A percentile compares a stretch with the other conserved stretches of the same genome.
Conservation (phyloP, 129 eudicot species). For the Flaveria linearis region DNA sequence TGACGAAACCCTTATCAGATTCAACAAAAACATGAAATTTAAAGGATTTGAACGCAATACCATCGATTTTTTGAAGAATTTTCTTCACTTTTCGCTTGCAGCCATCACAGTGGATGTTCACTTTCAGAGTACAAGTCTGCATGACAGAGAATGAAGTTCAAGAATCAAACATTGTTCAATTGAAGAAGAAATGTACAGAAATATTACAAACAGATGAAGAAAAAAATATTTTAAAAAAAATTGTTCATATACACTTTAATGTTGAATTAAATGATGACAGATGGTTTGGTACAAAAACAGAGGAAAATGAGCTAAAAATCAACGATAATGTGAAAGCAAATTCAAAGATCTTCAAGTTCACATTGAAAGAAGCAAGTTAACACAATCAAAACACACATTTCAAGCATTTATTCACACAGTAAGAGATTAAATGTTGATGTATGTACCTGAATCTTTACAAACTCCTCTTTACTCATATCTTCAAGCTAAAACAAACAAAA, state of each 20-base stretch:
- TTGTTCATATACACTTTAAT: slow-evolving; percentile 9
- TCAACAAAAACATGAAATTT: slow-evolving; percentile 23
- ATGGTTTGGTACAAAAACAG: slow-evolving; percentile 6
- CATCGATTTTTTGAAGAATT: slow-evolving; percentile 95
- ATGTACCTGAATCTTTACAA: slow-evolving; percentile 93
- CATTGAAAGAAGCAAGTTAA: background rate
- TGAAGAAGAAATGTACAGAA: background rate
- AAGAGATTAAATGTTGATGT: slow-evolving; percentile 11
- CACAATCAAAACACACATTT: slow-evolving; percentile 21
- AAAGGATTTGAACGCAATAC: slow-evolving; percentile 34
- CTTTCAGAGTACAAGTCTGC: slow-evolving; percentile 92
- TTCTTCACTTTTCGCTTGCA: slow-evolving; percentile 94
- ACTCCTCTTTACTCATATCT: slow-evolving; percentile 96
- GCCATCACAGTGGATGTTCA: slow-evolving; percentile 98
- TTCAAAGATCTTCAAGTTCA: slow-evolving; percentile 39
- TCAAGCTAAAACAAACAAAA: slow-evolving; percentile 20
- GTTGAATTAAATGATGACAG: slow-evolving; percentile 19
- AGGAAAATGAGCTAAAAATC: background rate
- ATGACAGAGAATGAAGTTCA: slow-evolving; percentile 39
- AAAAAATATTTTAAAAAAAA: too few relatives aligned
- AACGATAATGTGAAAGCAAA: background rate
- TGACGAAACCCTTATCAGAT: slow-evolving; percentile 1
- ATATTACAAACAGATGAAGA: too few relatives aligned
- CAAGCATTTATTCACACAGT: slow-evolving; percentile 8
- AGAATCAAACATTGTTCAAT: slow-evolving; percentile 22